Evolutionary conservation across 2,329 filamentous ascomycete genomes (phyloP), one percentile per base, ranked within the genome.

Genomic region (Pyrenophora tritici-repentis): DNA sequence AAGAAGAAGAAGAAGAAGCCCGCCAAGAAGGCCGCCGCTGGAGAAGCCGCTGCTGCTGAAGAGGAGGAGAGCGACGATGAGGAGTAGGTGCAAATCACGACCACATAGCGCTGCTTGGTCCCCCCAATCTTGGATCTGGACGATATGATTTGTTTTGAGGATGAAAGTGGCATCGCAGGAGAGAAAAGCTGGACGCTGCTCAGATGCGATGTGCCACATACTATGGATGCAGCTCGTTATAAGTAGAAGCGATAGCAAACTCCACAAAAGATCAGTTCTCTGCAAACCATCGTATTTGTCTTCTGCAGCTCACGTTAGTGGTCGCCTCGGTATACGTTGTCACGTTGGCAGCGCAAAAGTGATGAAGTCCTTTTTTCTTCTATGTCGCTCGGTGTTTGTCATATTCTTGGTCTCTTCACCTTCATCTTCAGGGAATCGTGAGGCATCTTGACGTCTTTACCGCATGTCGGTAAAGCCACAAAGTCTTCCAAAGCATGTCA

Each of bases 1-100:
- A 92, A 91, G 73, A 93, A 91, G 81, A 75, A 91, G 83, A 75
- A 74, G 72, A 95, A 92, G 85, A 89, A 88, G 71, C 73, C 78
- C 53, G 78, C 80, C 77, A 88, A 89, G 83, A 87, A 87, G 84
- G 72, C 76, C 17, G 73, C 71, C 17, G 85, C 84, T 77, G 66
- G 53, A 18, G 67, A 45, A 35, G 81, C 83, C 71, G 72, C 70
- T 14, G 71, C 67, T 18, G 67, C 62, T 7, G 73, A 71, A 24
- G 22, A 24, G 22, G 73, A 75, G 45, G 65, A 47, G 18, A 47
- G 42, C n/a, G 52, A 64, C 47, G 68, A 67, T 38, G 73, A 74
- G 44, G 73, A 76, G 48, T 73, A 75, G 55, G 48, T 38, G 47
- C 45, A 47, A 35, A 20, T 37, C 26, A 33, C 34, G 42, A 22